Evolutionary conservation across 2,329 filamentous ascomycete genomes (phyloP), one percentile per base, ranked within the genome.

Genomic region (Corinectria fuckeliana): DNA sequence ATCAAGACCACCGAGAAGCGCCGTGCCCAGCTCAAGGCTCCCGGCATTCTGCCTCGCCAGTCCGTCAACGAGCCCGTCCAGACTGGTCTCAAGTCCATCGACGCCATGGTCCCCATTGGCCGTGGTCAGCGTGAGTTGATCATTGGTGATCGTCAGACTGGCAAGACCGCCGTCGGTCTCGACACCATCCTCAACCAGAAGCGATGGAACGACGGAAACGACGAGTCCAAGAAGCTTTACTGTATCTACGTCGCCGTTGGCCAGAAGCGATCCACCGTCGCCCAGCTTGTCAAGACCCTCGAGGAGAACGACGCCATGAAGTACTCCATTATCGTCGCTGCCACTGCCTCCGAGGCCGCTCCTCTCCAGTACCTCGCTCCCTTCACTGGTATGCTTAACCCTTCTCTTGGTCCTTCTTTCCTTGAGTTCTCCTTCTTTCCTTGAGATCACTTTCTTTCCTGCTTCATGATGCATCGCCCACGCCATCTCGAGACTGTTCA

Each of bases 121-220:
- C 95, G 95, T 94, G 95, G 95, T 78, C 95, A 99, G 88, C 95
- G 95, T 94, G 95, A 99, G 87, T 85, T 99, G 88, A 98, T 99
- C 82, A 99, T 99, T 82, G 95, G 95, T 86, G 95, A 99, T 80
- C 95, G 95, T 93, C 95, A 99, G 85, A 99, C 95, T 75, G 95
- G 95, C 82, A 99, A 99, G 91, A 99, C 95, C 78, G 95, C 95
- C 75, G 94, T 99, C 78, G 94, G 91, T 76, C 92, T 99, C 65
- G 95, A 99, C 80, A 89, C 94, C 80, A 98, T 99, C 73, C 90
- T 99, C 66, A 99, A 99, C 91, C 95, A 99, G 88, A 96, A 95
- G 89, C 88, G 94, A 77, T 98, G 94, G 94, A 99, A 99, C 89
- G 85, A 81, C 78, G 75, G 81, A 77, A 85, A 77, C 80, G 93